Conservation (phyloP, 2,329 filamentous ascomycete genomes). For the Orbilia ellipsospora region DNA sequence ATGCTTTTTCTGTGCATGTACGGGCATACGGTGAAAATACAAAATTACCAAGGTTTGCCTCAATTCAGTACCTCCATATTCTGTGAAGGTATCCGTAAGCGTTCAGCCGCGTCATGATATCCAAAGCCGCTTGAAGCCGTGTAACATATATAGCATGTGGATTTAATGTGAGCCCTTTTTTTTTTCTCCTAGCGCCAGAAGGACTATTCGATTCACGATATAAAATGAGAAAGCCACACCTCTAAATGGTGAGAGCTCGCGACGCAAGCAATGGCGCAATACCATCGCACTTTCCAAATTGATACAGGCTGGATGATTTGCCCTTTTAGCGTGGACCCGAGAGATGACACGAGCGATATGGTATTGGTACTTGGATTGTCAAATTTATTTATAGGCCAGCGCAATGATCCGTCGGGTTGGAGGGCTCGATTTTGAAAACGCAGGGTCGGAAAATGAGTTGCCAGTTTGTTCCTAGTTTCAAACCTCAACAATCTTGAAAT, state of each 20-base stretch:
- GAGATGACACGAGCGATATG: constrained; percentile 38
- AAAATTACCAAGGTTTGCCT: too few species aligned
- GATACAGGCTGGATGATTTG: constrained; percentile 21
- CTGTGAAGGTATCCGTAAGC: too few species aligned
- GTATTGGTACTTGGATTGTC: constrained; percentile 31
- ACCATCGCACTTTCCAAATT: constrained; percentile 31
- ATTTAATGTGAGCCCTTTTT: background rate
- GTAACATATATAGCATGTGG: constrained; percentile 31
- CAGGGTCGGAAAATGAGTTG: constrained; percentile 37
- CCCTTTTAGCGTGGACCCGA: constrained; percentile 27
- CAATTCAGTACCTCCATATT: too few species aligned
- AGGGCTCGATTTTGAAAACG: constrained; percentile 19
- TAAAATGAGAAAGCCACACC: too few species aligned
- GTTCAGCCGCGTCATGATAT: background rate
- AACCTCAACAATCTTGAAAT: background rate
- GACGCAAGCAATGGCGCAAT: constrained; percentile 32
- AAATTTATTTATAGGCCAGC: constrained; percentile 38
- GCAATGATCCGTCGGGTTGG: constrained; percentile 37
- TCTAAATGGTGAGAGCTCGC: constrained; percentile 14
- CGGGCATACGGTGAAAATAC: too few species aligned
- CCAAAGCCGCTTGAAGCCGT: constrained; percentile 25
- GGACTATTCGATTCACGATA: too few species aligned
- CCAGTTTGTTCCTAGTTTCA: constrained; percentile 42
- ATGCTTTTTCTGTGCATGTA: too few species aligned
- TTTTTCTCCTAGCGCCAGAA: too few species aligned